Conservation (phyloP, 2,329 filamentous ascomycete genomes). For the Coleophoma eucalyptorum region DNA sequence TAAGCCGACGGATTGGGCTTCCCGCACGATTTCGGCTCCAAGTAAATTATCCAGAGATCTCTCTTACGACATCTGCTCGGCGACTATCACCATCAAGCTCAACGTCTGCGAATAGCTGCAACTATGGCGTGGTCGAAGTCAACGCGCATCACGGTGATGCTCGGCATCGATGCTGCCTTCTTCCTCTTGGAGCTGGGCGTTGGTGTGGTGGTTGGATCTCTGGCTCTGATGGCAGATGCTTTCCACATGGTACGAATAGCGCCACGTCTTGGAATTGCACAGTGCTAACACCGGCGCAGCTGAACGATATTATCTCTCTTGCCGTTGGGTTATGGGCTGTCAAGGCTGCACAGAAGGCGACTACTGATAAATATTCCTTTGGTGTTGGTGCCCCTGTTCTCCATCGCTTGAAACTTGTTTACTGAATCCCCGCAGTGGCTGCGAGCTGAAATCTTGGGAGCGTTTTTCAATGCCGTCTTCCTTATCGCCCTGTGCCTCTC, state of each 20-base stretch:
- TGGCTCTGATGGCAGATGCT: constrained; percentile 92
- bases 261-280: not conserved
- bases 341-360: constrained; percentile 77
- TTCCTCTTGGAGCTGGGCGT: constrained; percentile 85
- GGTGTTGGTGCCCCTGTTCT: constrained; percentile 57
- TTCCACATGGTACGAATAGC: constrained; percentile 81
- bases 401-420: not conserved
- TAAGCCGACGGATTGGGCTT: too few species aligned
- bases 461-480: constrained; percentile 96
- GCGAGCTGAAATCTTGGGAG: constrained; percentile 93
- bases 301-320: constrained; percentile 96
- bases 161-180: constrained; percentile 84
- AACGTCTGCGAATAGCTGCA: not conserved
- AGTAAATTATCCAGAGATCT: too few species aligned
- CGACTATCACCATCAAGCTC: not conserved
- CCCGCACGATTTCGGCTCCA: too few species aligned
- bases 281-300: constrained; percentile 38
- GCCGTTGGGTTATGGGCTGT: constrained; percentile 94
- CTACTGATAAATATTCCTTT: constrained; percentile 91
- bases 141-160: constrained; percentile 86
- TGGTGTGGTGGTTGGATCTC: constrained; percentile 83
- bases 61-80: not conserved
- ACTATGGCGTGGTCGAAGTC: constrained; percentile 87
- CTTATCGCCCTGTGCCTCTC: constrained; percentile 93
- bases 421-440: constrained; percentile 65